Evolutionary conservation across 768 basidiomycete species (phyloP), one percentile per base, ranked within the genome.

Genomic region (Russula lepida): DNA sequence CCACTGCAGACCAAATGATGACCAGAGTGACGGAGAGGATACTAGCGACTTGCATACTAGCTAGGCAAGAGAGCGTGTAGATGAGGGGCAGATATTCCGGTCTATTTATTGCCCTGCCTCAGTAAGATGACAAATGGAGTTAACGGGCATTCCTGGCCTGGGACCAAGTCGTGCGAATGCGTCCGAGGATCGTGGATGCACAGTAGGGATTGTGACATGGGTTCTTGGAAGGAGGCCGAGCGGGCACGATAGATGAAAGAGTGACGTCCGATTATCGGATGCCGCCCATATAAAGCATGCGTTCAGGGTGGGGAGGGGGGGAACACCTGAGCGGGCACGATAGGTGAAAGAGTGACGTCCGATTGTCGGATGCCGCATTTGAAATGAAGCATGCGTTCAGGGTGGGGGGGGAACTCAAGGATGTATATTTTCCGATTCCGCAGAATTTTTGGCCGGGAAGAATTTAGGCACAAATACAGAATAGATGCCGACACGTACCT

Each of bases 181-280:
- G 35, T 49, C 59, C 54, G 59, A 55, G 12, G 37, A 43, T 9
- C 54, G 59, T 43, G 54, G 59, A 27, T 17, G n/a, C 30, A 49
- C 2, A 17, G 21, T 15, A 21, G 13, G 25, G 17, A 3, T 25
- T 9, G 11, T 46, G 30, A 6, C 54, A 39, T 39, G 17, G 6
- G 19, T 6, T n/a, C 19, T 41, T 41, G 6, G 19, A 41, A 9
- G 17, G n/a, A 9, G 11, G 21, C n/a, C 9, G 21, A 21, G n/a
- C 41, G 9, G 7, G 39, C 39, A n/a, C 6, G 43, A 23, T 3
- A 21, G 1, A 17, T 21, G 19, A 19, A 39, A 15, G 0, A 43
- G 37, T 15, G 19, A 17, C 5, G 39, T 41, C 39, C 39, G 19
- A 41, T n/a, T 8, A 19, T 41, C 39, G 39, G 39, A 41, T 41